Evolutionary conservation across 441 rosid genomes (phyloP).

Genomic region (Dalechampia spathulata): DNA sequence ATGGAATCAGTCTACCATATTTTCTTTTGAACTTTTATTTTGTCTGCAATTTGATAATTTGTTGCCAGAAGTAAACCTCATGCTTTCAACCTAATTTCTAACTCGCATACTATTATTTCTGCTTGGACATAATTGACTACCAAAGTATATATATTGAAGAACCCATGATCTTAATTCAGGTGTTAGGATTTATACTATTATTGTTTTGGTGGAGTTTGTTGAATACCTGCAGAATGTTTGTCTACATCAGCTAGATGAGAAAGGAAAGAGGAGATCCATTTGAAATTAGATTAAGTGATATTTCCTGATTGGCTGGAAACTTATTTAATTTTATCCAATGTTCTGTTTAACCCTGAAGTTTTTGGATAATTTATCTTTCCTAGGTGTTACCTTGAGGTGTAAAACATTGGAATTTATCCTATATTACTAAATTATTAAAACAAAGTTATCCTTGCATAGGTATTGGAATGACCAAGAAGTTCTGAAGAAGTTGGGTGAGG

Average conservation of each 20-base stretch:
- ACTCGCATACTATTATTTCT: neutral
- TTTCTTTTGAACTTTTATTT: neutral
- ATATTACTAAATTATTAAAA: constrained; percentile 4
- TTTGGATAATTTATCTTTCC: neutral
- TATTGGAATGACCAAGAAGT: constrained; percentile 96
- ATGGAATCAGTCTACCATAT: neutral
- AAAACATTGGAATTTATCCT: no score
- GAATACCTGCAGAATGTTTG: neutral
- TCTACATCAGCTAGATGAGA: neutral
- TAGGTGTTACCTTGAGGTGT: no score
- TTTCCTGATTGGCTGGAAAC: neutral
- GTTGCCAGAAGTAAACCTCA: neutral
- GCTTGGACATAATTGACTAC: neutral
- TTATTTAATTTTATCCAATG: no score
- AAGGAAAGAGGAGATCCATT: neutral
- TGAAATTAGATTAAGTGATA: neutral
- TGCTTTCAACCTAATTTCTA: neutral
- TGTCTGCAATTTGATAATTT: neutral
- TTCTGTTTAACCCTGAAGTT: no score
- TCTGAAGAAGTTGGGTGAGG: constrained; percentile 86
- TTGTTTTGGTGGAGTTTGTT: neutral
- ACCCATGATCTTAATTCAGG: neutral
- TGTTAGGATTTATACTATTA: neutral
- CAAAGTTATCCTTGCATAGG: constrained; percentile 32
- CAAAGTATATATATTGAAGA: no score